Base-by-base conservation (phyloP, 495 filamentous ascomycete genomes). In the Aspergillus haitiensis region DNA sequence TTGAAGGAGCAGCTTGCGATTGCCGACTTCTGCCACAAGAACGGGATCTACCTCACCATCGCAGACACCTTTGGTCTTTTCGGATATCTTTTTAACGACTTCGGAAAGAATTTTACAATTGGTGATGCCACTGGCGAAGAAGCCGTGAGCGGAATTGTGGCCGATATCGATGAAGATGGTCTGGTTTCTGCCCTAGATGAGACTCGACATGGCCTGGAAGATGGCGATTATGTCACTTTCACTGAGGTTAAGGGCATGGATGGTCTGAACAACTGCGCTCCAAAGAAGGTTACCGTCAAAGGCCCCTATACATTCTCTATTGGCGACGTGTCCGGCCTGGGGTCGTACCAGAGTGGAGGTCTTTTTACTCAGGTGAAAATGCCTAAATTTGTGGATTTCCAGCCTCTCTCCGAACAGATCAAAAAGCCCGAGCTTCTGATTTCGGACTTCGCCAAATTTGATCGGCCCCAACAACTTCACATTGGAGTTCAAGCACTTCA, bases 301-400 rank as follows among this genome's bases (percentile, higher is more conserved):
- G 94, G 84, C 56, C 95, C 95, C 4, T 98, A 97, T 70, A 95
- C 94, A 9, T 99, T 99, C 72, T 91, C 89, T 7, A 97, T 99
- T 66, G 94, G 93, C 32, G 92, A 98, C 75, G 92, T 97, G 8
- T 91, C 91, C 13, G 85, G 82, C 5, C 81, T 96, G 40, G 93
- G 93, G 27, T 76, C 87, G 62, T 99, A 99, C 75, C 75, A 88
- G 74, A 81, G 88, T 42, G 93, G 93, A 27, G 95, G 95, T 56
- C 80, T 97, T 39, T 99, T 86, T 69, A 88, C 86, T 9, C 95
- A 99, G 71, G 93, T 97, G 66, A 99, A 98, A 80, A 96, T 96
- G 92, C 93, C 93, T 35, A 97, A 95, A 77, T 84, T 90, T 49
- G 75, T 99, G 64, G 86, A 96, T 65, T 99, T 98, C 76, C 89